Base-by-base conservation (phyloP, 345 rosid species). In the Luvunga scandens region DNA sequence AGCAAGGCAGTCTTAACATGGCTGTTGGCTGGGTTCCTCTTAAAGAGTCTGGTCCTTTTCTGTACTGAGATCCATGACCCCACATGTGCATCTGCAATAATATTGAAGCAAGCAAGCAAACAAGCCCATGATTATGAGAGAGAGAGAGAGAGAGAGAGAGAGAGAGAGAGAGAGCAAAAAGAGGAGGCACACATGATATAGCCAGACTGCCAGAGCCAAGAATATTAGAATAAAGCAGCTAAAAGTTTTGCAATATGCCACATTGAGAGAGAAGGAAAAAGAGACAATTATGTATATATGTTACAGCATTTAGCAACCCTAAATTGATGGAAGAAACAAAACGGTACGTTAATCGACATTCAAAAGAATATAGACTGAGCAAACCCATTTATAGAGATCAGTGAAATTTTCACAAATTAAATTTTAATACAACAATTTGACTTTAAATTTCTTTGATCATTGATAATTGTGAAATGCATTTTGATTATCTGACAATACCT, bases 21-120 rank as follows among this genome's bases (percentile, higher is more conserved):
- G 83, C 93, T 61, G 95, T 89, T 79, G 97, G 93, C 38, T 91
- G 94, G 9, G 85, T 86, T 82, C 97, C 97, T 75, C 89, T 85
- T 64, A 92, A 73, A 9, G 97, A 91, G 66, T 92, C 94, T 0
- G 97, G 94, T 73, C 97, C 94, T 81, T 92, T 92, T 83, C 94
- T 88, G 84, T 93, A 93, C 81, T 93, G 92, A 38, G 95, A 93
- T 81, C 97, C 97, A 82, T 93, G 97, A 66, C 97, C 95, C 97
- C 97, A 93, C 97, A 91, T 91, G 80, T 92, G 97, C 97, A 92
- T 92, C 95, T 92, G 83, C 69, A 33, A 25, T 53, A 16, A 53
- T 53, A 53, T 53, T 53, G 22, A 50, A 53, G n/a, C 57, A 16
- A 50, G 48, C 14, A 45, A 45, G 50, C 50, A 48, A 53, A 3